Conservation (phyloP, 176 grass and related monocot genomes). For the Zizania latifolia region DNA sequence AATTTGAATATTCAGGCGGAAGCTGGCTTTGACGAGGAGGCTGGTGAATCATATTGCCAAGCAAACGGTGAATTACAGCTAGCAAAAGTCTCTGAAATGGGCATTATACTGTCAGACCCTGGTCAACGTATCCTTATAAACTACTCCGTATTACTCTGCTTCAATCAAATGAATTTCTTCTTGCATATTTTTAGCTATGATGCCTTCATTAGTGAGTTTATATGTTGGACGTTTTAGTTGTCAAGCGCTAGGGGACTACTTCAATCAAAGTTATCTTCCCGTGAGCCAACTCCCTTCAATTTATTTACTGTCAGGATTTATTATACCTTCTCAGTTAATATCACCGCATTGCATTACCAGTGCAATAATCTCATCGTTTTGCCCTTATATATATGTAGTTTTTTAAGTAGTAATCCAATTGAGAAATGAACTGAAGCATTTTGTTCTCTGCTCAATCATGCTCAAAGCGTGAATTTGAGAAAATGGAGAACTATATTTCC, state of each 20-base stretch:
- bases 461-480: neutral
- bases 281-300: too few species aligned
- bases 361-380: neutral
- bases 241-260: neutral
- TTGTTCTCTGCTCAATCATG: neutral
- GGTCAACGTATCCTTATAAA: slow-evolving; percentile 66
- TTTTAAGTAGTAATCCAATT: neutral
- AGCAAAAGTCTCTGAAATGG: slow-evolving; percentile 70
- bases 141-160: too few species aligned
- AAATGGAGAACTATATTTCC: neutral
- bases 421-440: neutral
- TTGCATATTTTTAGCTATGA: neutral
- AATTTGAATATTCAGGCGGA: slow-evolving; percentile 63
- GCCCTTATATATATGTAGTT: neutral
- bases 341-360: neutral
- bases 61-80: slow-evolving; percentile 44
- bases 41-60: slow-evolving; percentile 37
- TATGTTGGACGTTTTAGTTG: neutral
- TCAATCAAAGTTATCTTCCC: neutral
- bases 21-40: slow-evolving; percentile 33
- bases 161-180: neutral
- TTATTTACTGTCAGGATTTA: neutral
- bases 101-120: slow-evolving; percentile 64
- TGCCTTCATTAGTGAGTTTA: neutral
- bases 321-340: neutral